These are phyloP conservation scores for Vaccinium macrocarpon DNA, from an alignment of 148 eudicot genomes.

Conservation along the genomic window DNA sequence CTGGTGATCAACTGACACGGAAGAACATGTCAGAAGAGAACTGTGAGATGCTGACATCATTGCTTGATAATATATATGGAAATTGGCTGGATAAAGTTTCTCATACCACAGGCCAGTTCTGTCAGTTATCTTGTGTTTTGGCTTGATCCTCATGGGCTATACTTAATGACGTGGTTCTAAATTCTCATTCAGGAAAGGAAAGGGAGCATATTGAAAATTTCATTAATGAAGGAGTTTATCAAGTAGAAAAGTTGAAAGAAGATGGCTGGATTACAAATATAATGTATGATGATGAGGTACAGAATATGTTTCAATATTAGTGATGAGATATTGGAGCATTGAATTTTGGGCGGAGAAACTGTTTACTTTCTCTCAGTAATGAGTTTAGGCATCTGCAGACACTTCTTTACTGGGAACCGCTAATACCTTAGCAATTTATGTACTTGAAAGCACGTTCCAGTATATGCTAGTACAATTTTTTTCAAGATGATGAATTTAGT, in stretches of 20 bases:
- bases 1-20: conserved; percentile 86
- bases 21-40: conserved; percentile 85
- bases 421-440: neutral
- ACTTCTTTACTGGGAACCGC: neutral
- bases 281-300: conserved; percentile 91
- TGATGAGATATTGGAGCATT: neutral
- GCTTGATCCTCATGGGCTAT: conserved; percentile 17
- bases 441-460: neutral
- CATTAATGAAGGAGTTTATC: conserved; percentile 79
- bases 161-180: conserved; percentile 18
- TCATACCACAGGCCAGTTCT: conserved; percentile 56
- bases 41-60: conserved; percentile 85
- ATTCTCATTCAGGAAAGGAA: conserved; percentile 60
- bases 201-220: conserved; percentile 76
- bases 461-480: neutral
- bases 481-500: neutral
- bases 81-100: conserved; percentile 86
- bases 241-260: conserved; percentile 76
- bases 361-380: neutral
- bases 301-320: conserved; percentile 1
- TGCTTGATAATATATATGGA: conserved; percentile 84
- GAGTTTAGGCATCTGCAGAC: neutral
- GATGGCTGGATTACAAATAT: conserved; percentile 92
- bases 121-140: conserved; percentile 16
- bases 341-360: neutral